These are phyloP conservation scores for Diphasiastrum complanatum DNA, from an alignment of 83 land plant species.

Conservation along the genomic window DNA sequence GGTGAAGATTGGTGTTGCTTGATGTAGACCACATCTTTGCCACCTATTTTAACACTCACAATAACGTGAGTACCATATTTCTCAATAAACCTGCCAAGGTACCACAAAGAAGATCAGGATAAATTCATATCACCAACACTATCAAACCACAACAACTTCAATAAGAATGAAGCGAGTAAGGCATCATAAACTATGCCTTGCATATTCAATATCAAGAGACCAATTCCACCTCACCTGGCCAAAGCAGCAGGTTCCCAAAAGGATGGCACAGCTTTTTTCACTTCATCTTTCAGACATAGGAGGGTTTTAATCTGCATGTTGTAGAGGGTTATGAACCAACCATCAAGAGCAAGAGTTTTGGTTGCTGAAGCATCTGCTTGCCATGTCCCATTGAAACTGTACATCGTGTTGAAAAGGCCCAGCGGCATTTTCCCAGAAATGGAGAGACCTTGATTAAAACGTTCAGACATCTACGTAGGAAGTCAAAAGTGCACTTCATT, in stretches of 20 bases:
- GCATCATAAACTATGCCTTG: not conserved
- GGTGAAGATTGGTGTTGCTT: conserved; percentile 71
- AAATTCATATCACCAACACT: too few species aligned
- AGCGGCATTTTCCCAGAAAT: conserved; percentile 70
- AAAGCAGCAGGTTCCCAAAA: conserved; percentile 74
- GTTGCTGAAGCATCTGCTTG: conserved; percentile 60
- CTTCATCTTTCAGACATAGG: conserved; percentile 46
- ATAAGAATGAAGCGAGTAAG: conserved; percentile 11
- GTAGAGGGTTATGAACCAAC: conserved; percentile 60
- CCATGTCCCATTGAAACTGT: conserved; percentile 61
- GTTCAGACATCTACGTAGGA: conserved; percentile 65
- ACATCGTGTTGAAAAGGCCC: conserved; percentile 68
- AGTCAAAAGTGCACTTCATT: not conserved
- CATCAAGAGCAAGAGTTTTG: conserved; percentile 64
- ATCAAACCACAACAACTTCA: not conserved
- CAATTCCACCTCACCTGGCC: conserved; percentile 38
- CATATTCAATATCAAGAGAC: not conserved
- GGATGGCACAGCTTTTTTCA: conserved; percentile 57
- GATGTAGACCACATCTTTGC: conserved; percentile 86
- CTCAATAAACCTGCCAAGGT: conserved; percentile 69
- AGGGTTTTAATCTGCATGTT: conserved; percentile 51
- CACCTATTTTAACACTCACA: conserved; percentile 86
- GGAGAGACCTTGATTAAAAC: conserved; percentile 53
- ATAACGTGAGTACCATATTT: conserved; percentile 92
- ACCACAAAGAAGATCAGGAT: too few species aligned